Evolutionary conservation across 768 basidiomycete genomes (phyloP), one percentile per base, ranked within the genome.

Genomic region (Boletus tylopilopsis): DNA sequence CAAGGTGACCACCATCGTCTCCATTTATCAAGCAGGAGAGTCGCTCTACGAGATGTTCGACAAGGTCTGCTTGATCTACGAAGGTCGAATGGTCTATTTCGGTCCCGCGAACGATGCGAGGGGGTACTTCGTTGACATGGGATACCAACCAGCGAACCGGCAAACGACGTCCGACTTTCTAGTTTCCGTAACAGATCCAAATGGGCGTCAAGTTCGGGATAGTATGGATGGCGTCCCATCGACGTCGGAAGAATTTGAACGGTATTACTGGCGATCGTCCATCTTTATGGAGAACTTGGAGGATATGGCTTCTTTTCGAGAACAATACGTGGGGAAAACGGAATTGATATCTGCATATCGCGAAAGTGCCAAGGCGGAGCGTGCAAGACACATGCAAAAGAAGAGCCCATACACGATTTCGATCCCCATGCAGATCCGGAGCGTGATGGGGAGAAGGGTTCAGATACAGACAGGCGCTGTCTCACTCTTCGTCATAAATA

Each of bases 21-120:
- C 88, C 2, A 81, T 94, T 34, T 93, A 94, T 67, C 90, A 93
- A 65, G 90, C 90, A 4, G 83, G 85, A 42, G 88, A 91, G 63
- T 73, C 73, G 3, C 65, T 86, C 0, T 86, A 82, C 49, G 53
- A 76, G 35, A 73, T 77, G 54, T 93, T 87, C 57, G 82, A 87
- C 75, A 85, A 86, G 62, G 82, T 86, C 19, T 77, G 80, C 58
- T 70, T 86, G 33, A 73, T 87, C 59, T 73, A 80, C 63, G 78
- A 79, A 42, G 81, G 84, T 13, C 68, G 71, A 21, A 77, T 80
- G 70, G 75, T 77, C 36, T 87, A 79, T 65, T 85, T 75, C 47
- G 85, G 85, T 1, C 76, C 76, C 0, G 75, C 79, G 5, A 62
- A 68, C 23, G 63, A 73, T 36, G 85, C 82, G 0, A 68, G 78